Conservation (phyloP, 352 stramenopile species). For the Phytophthora hibernalis region DNA sequence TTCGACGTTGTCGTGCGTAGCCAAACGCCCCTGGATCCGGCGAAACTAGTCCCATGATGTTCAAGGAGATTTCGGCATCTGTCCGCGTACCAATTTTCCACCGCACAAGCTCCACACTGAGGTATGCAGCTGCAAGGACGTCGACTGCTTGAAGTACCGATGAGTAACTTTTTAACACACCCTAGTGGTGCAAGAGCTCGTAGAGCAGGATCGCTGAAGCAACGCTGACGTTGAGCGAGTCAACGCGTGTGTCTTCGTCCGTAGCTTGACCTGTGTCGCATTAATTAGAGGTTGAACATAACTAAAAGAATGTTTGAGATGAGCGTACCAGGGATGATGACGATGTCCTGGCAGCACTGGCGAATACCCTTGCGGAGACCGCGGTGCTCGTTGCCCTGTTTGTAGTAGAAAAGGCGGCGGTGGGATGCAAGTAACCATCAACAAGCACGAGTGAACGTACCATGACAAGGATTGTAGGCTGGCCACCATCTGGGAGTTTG, state of each 20-base stretch:
- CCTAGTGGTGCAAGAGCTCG: slow-evolving; percentile 75
- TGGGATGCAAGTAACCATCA: not conserved
- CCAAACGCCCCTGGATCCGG: slow-evolving; percentile 2
- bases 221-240: slow-evolving; percentile 87
- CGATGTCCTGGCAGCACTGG: no score
- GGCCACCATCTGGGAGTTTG: slow-evolving; percentile 44
- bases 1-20: slow-evolving; percentile 15
- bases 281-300: no score
- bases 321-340: not conserved
- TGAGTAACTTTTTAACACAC: not conserved
- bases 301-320: not conserved
- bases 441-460: slow-evolving; percentile 33
- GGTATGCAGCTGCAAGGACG: slow-evolving; percentile 16
- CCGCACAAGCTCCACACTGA: slow-evolving; percentile 49
- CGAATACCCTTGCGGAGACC: slow-evolving; percentile 78
- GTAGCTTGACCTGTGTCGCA: slow-evolving; percentile 6
- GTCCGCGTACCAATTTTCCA: slow-evolving; percentile 50
- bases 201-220: slow-evolving; percentile 82
- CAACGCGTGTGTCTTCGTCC: slow-evolving; percentile 70
- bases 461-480: slow-evolving; percentile 86
- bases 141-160: slow-evolving; percentile 11
- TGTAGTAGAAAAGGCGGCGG: not conserved
- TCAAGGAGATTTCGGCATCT: slow-evolving; percentile 46
- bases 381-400: slow-evolving; percentile 79
- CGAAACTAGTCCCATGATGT: slow-evolving; percentile 25